Evolutionary conservation across 2,329 filamentous ascomycete species (phyloP).

Genomic region (Colletotrichum graminicola): DNA sequence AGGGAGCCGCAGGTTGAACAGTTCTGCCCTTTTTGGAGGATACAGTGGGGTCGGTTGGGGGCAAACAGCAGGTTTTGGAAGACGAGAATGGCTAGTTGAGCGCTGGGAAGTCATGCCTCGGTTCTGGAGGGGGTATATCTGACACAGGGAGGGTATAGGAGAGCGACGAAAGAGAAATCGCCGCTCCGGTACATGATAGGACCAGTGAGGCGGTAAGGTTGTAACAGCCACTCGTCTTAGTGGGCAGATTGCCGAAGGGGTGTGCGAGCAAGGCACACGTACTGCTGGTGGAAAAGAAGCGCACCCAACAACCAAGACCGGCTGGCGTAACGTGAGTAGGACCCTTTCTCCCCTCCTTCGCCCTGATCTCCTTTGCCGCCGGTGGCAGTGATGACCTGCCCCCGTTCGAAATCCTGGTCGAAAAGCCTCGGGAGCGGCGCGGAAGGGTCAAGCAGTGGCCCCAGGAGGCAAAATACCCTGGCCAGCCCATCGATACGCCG

Average conservation of each 20-base stretch:
- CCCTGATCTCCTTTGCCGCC: constrained; percentile 27
- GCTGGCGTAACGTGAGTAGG: constrained; percentile 20
- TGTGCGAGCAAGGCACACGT: constrained; percentile 30
- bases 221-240: constrained; percentile 35
- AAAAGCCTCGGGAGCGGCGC: constrained; percentile 34
- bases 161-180: constrained; percentile 39
- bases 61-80: constrained; percentile 41
- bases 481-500: constrained; percentile 27
- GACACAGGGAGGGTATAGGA: constrained; percentile 43
- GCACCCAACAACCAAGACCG: constrained; percentile 9
- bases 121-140: constrained; percentile 43
- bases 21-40: constrained; percentile 35
- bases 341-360: constrained; percentile 11
- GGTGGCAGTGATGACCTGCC: constrained; percentile 29
- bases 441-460: constrained; percentile 28
- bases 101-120: constrained; percentile 38
- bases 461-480: constrained; percentile 34
- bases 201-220: constrained; percentile 39
- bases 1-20: constrained; percentile 29
- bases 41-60: constrained; percentile 32
- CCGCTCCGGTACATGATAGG: constrained; percentile 40
- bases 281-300: constrained; percentile 27
- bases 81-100: constrained; percentile 30
- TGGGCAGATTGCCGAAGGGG: constrained; percentile 41
- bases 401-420: constrained; percentile 18